Percentiles rank a stretch among this genome's conserved stretches.
Evolutionary conservation across 441 rosid species (phyloP).

Genomic region (Aquilaria agallochum): DNA sequence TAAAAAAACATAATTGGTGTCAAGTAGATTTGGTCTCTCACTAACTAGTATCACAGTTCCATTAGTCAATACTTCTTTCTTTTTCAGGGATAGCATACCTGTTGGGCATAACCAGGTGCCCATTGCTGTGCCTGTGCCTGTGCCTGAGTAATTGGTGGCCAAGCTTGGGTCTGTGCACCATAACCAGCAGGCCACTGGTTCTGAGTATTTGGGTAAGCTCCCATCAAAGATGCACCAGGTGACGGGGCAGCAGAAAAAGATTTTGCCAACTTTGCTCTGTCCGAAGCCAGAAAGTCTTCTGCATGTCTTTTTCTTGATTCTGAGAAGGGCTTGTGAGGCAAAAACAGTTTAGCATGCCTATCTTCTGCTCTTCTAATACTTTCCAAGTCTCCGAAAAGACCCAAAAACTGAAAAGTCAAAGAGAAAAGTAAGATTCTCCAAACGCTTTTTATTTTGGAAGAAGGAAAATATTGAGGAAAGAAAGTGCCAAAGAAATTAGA

Average conservation of each 20-base stretch:
- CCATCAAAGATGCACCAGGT: slow-evolving; percentile 58
- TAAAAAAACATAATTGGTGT: no score
- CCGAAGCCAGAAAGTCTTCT: slow-evolving; percentile 77
- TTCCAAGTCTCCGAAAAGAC: slow-evolving; percentile 70
- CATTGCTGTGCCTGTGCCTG: slow-evolving; percentile 65
- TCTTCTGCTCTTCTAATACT: slow-evolving; percentile 73
- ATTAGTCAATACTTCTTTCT: background rate
- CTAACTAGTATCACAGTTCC: no score
- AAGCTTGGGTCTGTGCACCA: slow-evolving; percentile 78
- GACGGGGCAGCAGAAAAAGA: slow-evolving; percentile 51
- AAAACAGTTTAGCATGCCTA: slow-evolving; percentile 75
- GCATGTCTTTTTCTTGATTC: slow-evolving; percentile 82
- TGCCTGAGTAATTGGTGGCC: slow-evolving; percentile 75
- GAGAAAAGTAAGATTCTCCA: no score
- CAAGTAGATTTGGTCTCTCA: no score
- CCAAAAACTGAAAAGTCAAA: slow-evolving; percentile 63
- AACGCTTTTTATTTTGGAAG: no score
- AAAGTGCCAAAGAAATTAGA: no score
- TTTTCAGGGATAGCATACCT: slow-evolving; percentile 26
- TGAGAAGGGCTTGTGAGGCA: slow-evolving; percentile 61
- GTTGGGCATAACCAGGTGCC: slow-evolving; percentile 82
- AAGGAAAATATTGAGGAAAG: no score
- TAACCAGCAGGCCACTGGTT: slow-evolving; percentile 87
- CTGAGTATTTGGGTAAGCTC: slow-evolving; percentile 70
- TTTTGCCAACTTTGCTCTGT: slow-evolving; percentile 71